Evolutionary conservation across 2,329 filamentous ascomycete genomes (phyloP).

Genomic region (Aspergillus uvarum): DNA sequence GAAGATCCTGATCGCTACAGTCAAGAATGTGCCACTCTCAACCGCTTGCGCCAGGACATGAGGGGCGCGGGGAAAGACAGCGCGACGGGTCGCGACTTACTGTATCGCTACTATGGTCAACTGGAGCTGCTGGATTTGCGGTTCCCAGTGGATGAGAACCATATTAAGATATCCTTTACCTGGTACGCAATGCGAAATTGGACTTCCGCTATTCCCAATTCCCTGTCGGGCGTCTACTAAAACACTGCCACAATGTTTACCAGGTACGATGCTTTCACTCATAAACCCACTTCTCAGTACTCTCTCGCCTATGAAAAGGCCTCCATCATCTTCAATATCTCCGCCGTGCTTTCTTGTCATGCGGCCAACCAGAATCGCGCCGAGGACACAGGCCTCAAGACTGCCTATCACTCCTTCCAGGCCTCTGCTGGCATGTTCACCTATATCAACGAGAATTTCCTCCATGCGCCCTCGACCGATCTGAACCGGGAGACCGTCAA

Average conservation of each 20-base stretch:
- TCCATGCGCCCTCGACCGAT: constrained; percentile 95
- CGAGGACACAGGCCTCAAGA: constrained; percentile 91
- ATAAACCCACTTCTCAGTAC: constrained; percentile 95
- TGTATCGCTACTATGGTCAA: constrained; percentile 98
- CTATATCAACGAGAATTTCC: constrained; percentile 99
- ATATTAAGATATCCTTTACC: constrained; percentile 98
- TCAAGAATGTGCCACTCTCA: constrained; percentile 92
- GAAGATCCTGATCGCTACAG: constrained; percentile 95
- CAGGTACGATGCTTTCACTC: constrained; percentile 99
- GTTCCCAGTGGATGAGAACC: constrained; percentile 96
- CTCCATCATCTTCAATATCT: constrained; percentile 99
- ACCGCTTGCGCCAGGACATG: constrained; percentile 96
- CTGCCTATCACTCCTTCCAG: constrained; percentile 96
- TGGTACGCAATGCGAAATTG: constrained; percentile 60
- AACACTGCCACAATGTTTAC: neutral
- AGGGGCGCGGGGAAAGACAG: constrained; percentile 95
- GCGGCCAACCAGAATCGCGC: constrained; percentile 88
- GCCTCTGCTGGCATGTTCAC: constrained; percentile 99
- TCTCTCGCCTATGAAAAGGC: constrained; percentile 97
- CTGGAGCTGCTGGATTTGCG: constrained; percentile 89
- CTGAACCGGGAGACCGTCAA: constrained; percentile 94
- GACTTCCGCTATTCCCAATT: neutral
- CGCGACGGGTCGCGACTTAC: constrained; percentile 83
- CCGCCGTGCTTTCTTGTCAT: constrained; percentile 92
- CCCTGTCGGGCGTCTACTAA: constrained; percentile 2